These are phyloP conservation scores for Linum usitatissimum DNA, from an alignment of 345 rosid species.

Conservation along the genomic window DNA sequence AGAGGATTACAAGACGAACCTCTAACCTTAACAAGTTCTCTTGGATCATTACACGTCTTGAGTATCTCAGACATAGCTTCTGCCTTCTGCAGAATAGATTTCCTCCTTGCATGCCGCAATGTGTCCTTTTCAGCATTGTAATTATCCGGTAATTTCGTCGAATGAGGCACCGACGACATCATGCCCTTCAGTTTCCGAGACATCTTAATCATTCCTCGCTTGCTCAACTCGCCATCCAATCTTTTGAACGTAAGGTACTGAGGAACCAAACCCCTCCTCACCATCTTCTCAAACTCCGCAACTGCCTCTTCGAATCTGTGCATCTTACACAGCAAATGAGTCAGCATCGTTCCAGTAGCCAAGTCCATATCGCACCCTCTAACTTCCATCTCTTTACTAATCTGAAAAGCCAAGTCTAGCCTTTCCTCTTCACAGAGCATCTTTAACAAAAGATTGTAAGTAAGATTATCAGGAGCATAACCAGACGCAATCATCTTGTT, in stretches of 20 bases:
- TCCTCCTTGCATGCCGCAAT: conserved; percentile 31
- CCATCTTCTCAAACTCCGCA: conserved; percentile 50
- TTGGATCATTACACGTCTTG: conserved; percentile 55
- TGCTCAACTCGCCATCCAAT: conserved; percentile 47
- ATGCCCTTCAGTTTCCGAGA: conserved; percentile 33
- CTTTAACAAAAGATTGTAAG: conserved; percentile 72
- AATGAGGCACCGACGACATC: conserved; percentile 62
- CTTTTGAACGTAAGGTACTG: conserved; percentile 63
- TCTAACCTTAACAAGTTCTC: conserved; percentile 41
- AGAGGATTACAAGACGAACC: conserved; percentile 21
- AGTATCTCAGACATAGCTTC: conserved; percentile 69
- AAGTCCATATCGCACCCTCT: conserved; percentile 67
- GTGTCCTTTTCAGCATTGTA: conserved; percentile 22
- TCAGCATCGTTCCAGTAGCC: conserved; percentile 51
- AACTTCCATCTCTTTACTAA: conserved; percentile 65
- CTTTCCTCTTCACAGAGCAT: conserved; percentile 69
- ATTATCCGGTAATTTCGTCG: conserved; percentile 47
- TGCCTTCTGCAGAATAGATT: conserved; percentile 51
- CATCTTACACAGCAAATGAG: conserved; percentile 53
- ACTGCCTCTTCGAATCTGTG: conserved; percentile 62
- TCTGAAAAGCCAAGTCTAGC: conserved; percentile 53
- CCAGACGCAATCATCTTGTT: conserved; percentile 71
- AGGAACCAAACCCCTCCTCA: conserved; percentile 62
- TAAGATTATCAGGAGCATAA: conserved; percentile 49
- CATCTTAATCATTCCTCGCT: conserved; percentile 47